Base-by-base conservation (phyloP, 2,329 filamentous ascomycete species). In the Pseudomassariella vexata region DNA sequence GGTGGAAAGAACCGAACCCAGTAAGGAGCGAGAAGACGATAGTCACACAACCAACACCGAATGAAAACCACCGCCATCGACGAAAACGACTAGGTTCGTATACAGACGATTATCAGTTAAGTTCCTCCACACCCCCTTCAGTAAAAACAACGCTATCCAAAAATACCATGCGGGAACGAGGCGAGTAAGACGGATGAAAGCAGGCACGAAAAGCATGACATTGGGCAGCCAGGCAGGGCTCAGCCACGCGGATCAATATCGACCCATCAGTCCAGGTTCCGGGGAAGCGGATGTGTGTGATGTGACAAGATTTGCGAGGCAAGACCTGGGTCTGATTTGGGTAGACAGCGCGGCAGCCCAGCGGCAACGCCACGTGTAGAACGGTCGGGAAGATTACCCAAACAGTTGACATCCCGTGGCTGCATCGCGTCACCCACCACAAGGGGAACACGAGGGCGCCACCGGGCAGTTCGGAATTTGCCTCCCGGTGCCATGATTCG, bases 351-450 rank as follows among this genome's bases (percentile, higher is more conserved):
- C 21, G 22, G 9, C 19, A 20, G 23, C 14, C 17, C 30, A 24
- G 23, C 9, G n/a, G 24, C 30, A 9, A 20, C 30, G 19, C 19
- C n/a, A 20, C 19, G n/a, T 30, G 7, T 12, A 7, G 21, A 18
- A 15, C 11, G 11, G 23, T 26, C 11, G 18, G 14, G 23, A 16
- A 27, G n/a, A 17, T 6, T 15, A 24, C 23, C 30, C 18, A 19
- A 23, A 32, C 12, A 20, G 16, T 18, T 15, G 21, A 20, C 30
- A 19, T 27, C 16, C 30, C 17, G 23, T 33, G 30, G 18, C 24
- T 33, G 30, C 30, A 27, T 26, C 22, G 15, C 17, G 18, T 12
- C 24, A 20, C 26, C 23, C 24, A 33, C 30, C 19, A 23, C n/a
- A n/a, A n/a, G 11, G 23, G n/a, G 11, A 11, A 16, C 30, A 28